A percentile compares a stretch with the other conserved stretches of the same genome.
Conservation (phyloP, 192 early-diverging fungal genomes). For the Oehlia diaphana region DNA sequence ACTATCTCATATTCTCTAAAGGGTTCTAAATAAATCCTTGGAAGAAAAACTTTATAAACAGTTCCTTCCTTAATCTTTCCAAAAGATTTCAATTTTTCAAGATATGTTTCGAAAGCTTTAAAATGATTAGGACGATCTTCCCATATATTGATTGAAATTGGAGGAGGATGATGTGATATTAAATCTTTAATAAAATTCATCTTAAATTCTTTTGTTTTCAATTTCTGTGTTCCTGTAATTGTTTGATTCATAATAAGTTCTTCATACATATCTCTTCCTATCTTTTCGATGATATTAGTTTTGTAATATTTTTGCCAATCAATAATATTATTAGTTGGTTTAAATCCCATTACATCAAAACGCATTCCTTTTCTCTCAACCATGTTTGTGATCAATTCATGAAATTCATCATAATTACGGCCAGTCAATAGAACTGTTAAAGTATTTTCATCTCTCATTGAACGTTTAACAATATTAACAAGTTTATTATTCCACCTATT, state of each 20-base stretch:
- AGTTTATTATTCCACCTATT: conserved; percentile 8
- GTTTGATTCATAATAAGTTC: not conserved
- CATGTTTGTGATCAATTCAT: not conserved
- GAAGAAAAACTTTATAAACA: not conserved
- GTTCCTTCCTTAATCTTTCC: not conserved
- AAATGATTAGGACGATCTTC: not conserved
- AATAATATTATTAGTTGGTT: not conserved
- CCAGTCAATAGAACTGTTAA: conserved; percentile 10
- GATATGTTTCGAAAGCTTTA: not conserved
- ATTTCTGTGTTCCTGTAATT: not conserved
- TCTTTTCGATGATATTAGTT: not conserved
- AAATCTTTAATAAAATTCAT: not conserved
- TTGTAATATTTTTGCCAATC: conserved; percentile 1
- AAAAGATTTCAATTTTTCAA: not conserved
- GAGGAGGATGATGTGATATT: not conserved
- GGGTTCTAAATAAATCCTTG: not conserved
- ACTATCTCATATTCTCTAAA: not conserved
- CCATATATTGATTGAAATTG: conserved; percentile 5
- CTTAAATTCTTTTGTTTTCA: not conserved
- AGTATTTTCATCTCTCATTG: not conserved
- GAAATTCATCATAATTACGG: not conserved
- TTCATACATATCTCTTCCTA: not conserved
- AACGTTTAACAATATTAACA: not conserved
- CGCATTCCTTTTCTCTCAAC: not conserved
- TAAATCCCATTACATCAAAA: conserved; percentile 9